Evolutionary conservation across 192 early-diverging fungal genomes (phyloP).

Genomic region (Funneliformis geosporum): DNA sequence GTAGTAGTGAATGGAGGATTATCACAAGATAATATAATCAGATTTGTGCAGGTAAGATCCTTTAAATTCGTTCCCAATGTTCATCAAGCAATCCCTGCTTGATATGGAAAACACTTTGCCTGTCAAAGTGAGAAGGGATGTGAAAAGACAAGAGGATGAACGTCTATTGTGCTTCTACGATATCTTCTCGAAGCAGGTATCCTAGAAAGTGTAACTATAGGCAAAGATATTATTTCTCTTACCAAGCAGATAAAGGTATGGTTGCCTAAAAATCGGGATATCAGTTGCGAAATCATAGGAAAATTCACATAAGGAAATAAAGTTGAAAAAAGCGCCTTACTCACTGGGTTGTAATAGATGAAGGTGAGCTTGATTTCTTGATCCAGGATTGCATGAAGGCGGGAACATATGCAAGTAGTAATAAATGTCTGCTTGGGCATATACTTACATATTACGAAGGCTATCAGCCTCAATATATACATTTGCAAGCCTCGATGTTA

Average conservation of each 20-base stretch:
- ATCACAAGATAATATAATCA: neutral
- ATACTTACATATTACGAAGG: no score
- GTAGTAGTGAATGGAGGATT: constrained; percentile 5
- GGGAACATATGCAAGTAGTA: constrained; percentile 1
- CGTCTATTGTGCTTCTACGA: constrained; percentile 5
- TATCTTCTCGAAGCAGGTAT: constrained; percentile 20
- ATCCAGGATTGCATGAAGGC: constrained; percentile 5
- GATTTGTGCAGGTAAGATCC: constrained; percentile 4
- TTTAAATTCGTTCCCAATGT: constrained; percentile 11
- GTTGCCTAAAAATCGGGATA: constrained; percentile 16
- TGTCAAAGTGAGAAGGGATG: neutral
- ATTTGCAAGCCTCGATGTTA: constrained; percentile 13
- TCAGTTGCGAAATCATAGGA: constrained; percentile 21
- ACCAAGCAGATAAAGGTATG: constrained; percentile 25
- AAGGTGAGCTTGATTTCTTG: constrained; percentile 18
- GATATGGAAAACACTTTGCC: constrained; percentile 13
- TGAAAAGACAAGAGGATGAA: neutral
- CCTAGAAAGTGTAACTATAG: constrained; percentile 23
- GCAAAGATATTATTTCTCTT: constrained; percentile 13
- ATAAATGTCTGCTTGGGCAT: constrained; percentile 6
- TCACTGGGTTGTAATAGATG: constrained; percentile 9
- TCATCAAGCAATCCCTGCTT: neutral
- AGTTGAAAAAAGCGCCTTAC: constrained; percentile 9
- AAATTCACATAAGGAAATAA: constrained; percentile 17
- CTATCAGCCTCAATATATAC: constrained; percentile 9